A percentile compares a stretch with the other conserved stretches of the same genome.
Conservation (phyloP, 768 basidiomycete genomes). For the Boletus eberwhitei region DNA sequence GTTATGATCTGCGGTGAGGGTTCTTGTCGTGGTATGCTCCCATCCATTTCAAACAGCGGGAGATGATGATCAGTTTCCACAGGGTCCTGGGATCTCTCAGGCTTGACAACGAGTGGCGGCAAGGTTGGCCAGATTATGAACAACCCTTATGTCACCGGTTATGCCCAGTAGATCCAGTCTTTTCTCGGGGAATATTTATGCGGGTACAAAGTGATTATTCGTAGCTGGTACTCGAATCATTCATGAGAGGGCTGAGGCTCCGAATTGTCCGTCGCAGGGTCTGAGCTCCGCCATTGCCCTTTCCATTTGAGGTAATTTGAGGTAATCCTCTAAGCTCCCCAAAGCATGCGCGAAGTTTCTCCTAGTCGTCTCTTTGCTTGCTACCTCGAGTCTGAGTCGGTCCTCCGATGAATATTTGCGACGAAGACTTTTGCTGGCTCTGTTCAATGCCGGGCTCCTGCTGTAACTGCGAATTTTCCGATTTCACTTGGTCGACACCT, state of each 20-base stretch:
- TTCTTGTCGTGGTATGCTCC: slow-evolving; percentile 44
- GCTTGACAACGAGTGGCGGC: slow-evolving; percentile 45
- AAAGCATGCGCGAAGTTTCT: neutral
- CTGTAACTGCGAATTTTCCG: slow-evolving; percentile 5
- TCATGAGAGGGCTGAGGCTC: neutral
- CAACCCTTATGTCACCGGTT: slow-evolving; percentile 32
- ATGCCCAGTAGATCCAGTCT: slow-evolving; percentile 17
- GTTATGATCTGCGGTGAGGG: slow-evolving; percentile 55
- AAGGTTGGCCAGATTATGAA: slow-evolving; percentile 34
- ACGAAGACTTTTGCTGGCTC: slow-evolving; percentile 3
- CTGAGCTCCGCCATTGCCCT: neutral
- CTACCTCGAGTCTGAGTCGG: neutral
- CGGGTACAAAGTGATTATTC: too few relatives aligned
- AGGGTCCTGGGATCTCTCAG: slow-evolving; percentile 53
- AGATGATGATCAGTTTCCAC: neutral
- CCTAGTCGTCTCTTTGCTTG: neutral
- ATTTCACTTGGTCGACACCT: slow-evolving; percentile 6
- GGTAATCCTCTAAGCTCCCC: neutral
- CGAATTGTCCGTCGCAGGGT: neutral
- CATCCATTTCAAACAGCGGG: neutral
- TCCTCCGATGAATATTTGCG: slow-evolving; percentile 7
- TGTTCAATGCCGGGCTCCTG: neutral
- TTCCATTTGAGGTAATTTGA: slow-evolving; percentile 5
- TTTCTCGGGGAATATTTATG: neutral
- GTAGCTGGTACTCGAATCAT: neutral